Conservation (phyloP, 2,329 filamentous ascomycete genomes). For the Pestalotiopsis sp. region DNA sequence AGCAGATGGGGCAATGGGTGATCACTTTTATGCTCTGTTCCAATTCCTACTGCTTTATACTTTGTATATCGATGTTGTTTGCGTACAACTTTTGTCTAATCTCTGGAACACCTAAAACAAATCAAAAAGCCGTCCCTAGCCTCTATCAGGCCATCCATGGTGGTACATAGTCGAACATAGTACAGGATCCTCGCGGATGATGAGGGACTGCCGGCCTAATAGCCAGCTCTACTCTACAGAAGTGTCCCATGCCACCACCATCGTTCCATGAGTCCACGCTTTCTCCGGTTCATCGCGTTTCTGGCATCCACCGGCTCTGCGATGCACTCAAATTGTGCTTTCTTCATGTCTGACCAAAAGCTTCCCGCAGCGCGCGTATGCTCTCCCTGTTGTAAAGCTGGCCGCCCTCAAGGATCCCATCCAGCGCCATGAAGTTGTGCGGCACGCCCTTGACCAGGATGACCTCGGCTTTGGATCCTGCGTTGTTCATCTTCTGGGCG, state of each 20-base stretch:
- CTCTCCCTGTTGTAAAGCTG: constrained; percentile 5
- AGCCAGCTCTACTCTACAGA: background rate
- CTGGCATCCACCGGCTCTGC: background rate
- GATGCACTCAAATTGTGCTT: background rate
- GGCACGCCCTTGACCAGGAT: constrained; percentile 7
- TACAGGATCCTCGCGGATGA: background rate
- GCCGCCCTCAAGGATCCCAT: constrained; percentile 1
- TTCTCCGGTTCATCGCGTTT: background rate
- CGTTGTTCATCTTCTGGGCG: constrained; percentile 8
- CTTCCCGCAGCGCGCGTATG: background rate
- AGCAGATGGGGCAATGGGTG: too few species aligned
- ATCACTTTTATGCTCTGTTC: too few species aligned
- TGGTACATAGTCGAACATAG: background rate
- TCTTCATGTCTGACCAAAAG: background rate
- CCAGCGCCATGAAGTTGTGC: constrained; percentile 7
- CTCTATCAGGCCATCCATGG: background rate
- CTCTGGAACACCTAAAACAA: too few species aligned
- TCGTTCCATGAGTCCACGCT: background rate
- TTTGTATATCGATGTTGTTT: too few species aligned
- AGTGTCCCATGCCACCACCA: background rate
- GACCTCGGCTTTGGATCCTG: constrained; percentile 7
- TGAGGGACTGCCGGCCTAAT: background rate
- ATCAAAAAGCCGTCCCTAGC: background rate
- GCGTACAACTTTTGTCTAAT: too few species aligned
- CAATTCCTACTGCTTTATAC: too few species aligned